Percentiles rank a stretch among this genome's conserved stretches.
Conservation (phyloP, 2,329 filamentous ascomycete species). For the Neopestalotiopsis rosae region DNA sequence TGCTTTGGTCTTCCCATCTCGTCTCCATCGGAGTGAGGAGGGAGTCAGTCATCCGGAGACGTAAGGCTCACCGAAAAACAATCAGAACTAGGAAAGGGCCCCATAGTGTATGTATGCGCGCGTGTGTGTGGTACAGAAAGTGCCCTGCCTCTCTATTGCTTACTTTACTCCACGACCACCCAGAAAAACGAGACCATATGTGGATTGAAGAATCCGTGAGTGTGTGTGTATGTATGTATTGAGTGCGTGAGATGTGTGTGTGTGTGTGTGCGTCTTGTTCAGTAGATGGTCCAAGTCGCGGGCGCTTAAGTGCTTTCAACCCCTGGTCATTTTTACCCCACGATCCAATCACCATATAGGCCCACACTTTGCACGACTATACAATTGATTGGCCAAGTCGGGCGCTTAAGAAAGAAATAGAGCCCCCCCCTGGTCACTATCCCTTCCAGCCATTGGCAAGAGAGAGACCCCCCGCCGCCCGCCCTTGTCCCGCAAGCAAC, state of each 20-base stretch:
- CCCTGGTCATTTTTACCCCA: background rate
- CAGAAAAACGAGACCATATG: background rate
- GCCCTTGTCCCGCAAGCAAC: background rate
- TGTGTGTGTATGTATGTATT: background rate
- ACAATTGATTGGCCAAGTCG: slow-evolving; percentile 5
- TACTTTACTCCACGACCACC: background rate
- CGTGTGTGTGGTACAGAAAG: background rate
- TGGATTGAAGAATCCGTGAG: background rate
- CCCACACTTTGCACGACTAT: background rate
- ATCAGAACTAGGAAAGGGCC: background rate
- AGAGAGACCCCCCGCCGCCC: slow-evolving; percentile 10
- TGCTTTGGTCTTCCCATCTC: background rate
- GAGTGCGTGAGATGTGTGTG: no score
- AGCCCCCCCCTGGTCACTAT: slow-evolving; percentile 15
- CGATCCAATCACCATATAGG: slow-evolving; percentile 22
- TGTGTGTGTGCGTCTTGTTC: background rate
- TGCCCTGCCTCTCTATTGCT: background rate
- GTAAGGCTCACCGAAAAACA: slow-evolving; percentile 9
- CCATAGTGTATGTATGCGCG: background rate
- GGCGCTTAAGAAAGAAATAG: slow-evolving; percentile 19
- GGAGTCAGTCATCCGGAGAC: background rate
- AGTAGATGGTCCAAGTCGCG: slow-evolving; percentile 25
- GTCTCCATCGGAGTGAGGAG: background rate
- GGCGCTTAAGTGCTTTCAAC: slow-evolving; percentile 28
- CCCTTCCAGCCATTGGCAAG: background rate